Conservation (phyloP, 2,329 filamentous ascomycete genomes). For the Cladosporium austrohemisphaericum region DNA sequence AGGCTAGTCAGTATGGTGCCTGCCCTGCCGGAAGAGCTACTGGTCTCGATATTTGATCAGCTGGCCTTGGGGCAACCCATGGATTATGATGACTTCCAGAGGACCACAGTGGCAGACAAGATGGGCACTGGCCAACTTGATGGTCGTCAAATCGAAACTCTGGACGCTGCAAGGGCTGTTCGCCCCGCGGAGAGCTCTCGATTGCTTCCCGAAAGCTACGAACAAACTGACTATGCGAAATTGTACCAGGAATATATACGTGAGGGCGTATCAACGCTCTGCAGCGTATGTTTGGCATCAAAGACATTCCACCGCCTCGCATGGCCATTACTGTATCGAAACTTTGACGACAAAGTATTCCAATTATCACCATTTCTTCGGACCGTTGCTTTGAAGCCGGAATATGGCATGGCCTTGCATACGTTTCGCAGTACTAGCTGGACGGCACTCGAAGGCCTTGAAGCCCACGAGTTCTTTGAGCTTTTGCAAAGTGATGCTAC, state of each 20-base stretch:
- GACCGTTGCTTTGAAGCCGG: neutral
- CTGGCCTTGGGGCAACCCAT: neutral
- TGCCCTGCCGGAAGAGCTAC: neutral
- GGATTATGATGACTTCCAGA: neutral
- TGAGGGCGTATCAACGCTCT: neutral
- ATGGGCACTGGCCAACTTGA: no score
- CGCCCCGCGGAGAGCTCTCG: no score
- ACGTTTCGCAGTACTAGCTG: neutral
- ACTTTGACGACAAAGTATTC: neutral
- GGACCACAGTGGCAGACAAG: neutral
- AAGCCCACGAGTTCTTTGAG: neutral
- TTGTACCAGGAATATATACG: neutral
- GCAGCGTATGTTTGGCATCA: neutral
- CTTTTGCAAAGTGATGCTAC: constrained; percentile 3
- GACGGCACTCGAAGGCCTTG: neutral
- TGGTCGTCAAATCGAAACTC: no score
- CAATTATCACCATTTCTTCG: neutral
- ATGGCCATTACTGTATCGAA: constrained; percentile 4
- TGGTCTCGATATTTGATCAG: neutral
- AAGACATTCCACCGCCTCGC: neutral
- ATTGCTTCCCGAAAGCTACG: no score
- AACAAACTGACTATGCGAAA: neutral
- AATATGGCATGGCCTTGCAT: neutral
- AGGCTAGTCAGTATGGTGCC: no score
- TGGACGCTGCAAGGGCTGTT: no score